Evolutionary conservation across 768 basidiomycete species (phyloP).

Genomic region (Hygrophorus russula): DNA sequence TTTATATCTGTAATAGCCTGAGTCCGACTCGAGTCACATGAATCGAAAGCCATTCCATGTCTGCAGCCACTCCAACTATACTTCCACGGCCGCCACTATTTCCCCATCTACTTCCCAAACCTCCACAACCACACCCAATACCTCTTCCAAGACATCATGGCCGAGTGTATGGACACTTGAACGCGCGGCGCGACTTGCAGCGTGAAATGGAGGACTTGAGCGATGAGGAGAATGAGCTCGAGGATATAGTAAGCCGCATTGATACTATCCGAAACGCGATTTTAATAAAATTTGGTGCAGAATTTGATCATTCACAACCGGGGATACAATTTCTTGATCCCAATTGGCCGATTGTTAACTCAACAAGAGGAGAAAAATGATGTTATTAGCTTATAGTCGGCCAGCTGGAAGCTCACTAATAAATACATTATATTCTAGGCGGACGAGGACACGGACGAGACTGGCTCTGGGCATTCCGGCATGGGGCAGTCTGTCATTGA

Average conservation of each 20-base stretch:
- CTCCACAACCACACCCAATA: slow-evolving; percentile 53
- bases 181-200: slow-evolving; percentile 53
- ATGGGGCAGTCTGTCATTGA: slow-evolving; percentile 31
- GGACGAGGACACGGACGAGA: slow-evolving; percentile 40
- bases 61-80: slow-evolving; percentile 59
- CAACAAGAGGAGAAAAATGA: slow-evolving; percentile 81
- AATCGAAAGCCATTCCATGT: slow-evolving; percentile 17
- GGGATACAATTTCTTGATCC: slow-evolving; percentile 57
- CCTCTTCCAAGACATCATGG: slow-evolving; percentile 40
- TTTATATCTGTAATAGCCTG: no score
- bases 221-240: slow-evolving; percentile 76
- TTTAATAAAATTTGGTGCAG: slow-evolving; percentile 21
- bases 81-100: slow-evolving; percentile 52
- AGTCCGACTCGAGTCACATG: background rate
- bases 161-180: slow-evolving; percentile 45
- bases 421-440: slow-evolving; percentile 18
- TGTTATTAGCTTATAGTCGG: slow-evolving; percentile 26
- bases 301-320: slow-evolving; percentile 50
- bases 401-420: background rate
- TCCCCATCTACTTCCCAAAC: slow-evolving; percentile 54
- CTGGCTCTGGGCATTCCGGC: slow-evolving; percentile 29
- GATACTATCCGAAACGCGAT: slow-evolving; percentile 4
- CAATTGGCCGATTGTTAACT: slow-evolving; percentile 63
- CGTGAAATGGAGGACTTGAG: slow-evolving; percentile 77
- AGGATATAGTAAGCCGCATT: slow-evolving; percentile 45